Evolutionary conservation across 2,329 filamentous ascomycete species (phyloP).

Genomic region (Neopestalotiopsis clavispora): DNA sequence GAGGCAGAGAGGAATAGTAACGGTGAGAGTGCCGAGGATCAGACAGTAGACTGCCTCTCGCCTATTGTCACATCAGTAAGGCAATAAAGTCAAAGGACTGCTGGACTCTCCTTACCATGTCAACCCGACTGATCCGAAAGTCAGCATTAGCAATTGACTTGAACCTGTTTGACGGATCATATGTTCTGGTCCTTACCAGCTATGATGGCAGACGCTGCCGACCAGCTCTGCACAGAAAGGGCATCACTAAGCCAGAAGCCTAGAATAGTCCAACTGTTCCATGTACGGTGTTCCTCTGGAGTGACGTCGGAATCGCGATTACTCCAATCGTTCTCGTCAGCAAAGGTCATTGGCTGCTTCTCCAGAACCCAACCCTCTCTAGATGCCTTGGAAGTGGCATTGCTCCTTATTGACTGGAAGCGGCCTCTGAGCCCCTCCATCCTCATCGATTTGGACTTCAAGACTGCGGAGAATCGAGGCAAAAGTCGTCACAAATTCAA

Average conservation of each 20-base stretch:
- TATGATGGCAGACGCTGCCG: conserved; percentile 40
- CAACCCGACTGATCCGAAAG: background rate
- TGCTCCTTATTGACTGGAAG: background rate
- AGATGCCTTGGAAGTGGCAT: conserved; percentile 32
- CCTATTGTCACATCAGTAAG: conserved; percentile 33
- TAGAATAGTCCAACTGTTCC: conserved; percentile 40
- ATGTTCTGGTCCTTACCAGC: conserved; percentile 30
- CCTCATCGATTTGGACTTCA: background rate
- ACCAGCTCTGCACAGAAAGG: conserved; percentile 40
- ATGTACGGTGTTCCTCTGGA: conserved; percentile 41
- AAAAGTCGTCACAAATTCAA: background rate
- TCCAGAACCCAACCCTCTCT: conserved; percentile 50
- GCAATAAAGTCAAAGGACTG: background rate
- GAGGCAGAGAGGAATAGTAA: conserved; percentile 57
- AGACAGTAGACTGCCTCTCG: conserved; percentile 44
- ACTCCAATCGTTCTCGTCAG: conserved; percentile 48
- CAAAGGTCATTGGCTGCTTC: conserved; percentile 51
- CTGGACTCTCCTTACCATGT: background rate
- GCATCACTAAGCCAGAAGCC: conserved; percentile 43
- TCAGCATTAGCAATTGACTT: background rate
- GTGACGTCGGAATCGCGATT: conserved; percentile 42
- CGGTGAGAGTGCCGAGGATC: conserved; percentile 64
- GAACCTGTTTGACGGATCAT: background rate
- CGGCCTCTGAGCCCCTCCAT: background rate
- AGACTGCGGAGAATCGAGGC: background rate